phyloP scores from a whole-genome alignment of 768 basidiomycete species.

The Crassisporium funariophilum region DNA sequence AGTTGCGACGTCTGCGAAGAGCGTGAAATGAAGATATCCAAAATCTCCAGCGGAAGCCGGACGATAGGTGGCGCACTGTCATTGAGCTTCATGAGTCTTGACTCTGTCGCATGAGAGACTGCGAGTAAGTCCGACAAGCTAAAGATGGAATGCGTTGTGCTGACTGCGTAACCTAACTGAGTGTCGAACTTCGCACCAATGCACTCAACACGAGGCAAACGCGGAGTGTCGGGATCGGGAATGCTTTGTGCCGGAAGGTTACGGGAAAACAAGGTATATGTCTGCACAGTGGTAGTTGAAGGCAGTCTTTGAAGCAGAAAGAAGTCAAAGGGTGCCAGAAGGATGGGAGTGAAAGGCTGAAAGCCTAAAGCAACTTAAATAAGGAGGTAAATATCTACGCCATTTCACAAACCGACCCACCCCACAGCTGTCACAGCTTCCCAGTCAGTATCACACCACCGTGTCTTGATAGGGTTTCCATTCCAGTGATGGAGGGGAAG shows the following conservation, averaged over 20 bases:
- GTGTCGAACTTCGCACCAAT: constrained; percentile 5
- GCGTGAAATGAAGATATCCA: constrained; percentile 35
- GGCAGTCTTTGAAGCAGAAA: constrained; percentile 1
- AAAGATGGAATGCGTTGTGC: constrained; percentile 1
- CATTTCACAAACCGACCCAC: constrained; percentile 21
- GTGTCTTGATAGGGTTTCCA: constrained; percentile 29
- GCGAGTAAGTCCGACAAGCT: constrained; percentile 9
- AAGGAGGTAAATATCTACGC: constrained; percentile 2
- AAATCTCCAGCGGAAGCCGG: constrained; percentile 37
- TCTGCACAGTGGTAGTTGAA: constrained; percentile 4
- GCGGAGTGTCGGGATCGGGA: constrained; percentile 2
- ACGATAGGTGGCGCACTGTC: constrained; percentile 18
- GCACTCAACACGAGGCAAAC: constrained; percentile 20
- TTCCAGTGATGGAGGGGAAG: too few species aligned
- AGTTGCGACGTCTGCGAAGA: constrained; percentile 30
- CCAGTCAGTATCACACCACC: constrained; percentile 31
- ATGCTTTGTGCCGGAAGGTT: constrained; percentile 10
- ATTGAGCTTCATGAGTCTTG: constrained; percentile 20
- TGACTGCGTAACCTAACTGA: constrained; percentile 10
- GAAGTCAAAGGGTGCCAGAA: constrained; percentile 1
- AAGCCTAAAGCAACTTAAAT: constrained; percentile 11
- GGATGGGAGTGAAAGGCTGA: not conserved
- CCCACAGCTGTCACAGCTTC: constrained; percentile 24
- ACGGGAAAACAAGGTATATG: constrained; percentile 8
- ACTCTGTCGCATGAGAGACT: constrained; percentile 17